Percentiles rank a stretch among this genome's conserved stretches.
Conservation (phyloP, 192 early-diverging fungal genomes). For the Backusella mclennaniae region DNA sequence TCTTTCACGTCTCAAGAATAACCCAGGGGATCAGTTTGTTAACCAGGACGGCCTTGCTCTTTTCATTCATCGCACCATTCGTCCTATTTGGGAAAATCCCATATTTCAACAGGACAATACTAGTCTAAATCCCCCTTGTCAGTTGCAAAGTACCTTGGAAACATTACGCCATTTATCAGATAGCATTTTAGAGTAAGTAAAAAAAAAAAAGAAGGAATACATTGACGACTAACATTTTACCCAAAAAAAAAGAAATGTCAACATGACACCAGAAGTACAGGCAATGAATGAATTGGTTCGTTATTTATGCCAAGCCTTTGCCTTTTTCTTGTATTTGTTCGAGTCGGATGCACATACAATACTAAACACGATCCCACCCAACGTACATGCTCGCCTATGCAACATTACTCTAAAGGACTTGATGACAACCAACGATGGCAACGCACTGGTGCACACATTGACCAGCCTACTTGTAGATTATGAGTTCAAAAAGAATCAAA, state of each 20-base stretch:
- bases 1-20: not conserved
- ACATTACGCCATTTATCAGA: not conserved
- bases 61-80: constrained; percentile 5
- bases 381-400: not conserved
- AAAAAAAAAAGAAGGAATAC: too few relatives aligned
- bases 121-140: not conserved
- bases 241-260: not conserved
- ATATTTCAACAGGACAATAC: not conserved
- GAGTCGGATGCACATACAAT: not conserved
- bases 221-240: not conserved
- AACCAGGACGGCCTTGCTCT: constrained; percentile 10
- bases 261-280: not conserved
- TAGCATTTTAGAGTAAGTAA: not conserved
- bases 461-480: not conserved
- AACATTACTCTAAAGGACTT: not conserved
- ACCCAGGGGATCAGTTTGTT: not conserved
- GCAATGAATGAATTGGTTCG: not conserved
- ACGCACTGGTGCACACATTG: not conserved
- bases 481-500: not conserved
- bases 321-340: constrained; percentile 4
- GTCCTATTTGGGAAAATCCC: not conserved
- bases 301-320: not conserved
- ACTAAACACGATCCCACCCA: not conserved
- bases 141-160: not conserved
- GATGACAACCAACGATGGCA: not conserved